These are phyloP conservation scores for Tritrichomonas foetus DNA, from an alignment of 208 protist species.

Conservation along the genomic window DNA sequence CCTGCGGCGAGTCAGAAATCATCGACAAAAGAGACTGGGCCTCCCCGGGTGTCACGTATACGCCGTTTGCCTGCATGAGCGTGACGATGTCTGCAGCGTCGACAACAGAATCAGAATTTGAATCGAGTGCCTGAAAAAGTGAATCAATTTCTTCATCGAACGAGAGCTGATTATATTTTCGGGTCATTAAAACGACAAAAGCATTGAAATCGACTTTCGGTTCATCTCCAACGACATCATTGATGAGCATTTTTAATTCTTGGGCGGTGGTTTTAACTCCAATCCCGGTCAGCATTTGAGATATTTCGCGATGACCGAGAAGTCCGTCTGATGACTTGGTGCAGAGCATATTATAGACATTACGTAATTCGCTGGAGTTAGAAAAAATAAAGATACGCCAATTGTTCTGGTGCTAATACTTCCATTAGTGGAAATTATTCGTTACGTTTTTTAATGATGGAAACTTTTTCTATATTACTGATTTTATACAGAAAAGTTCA, in stretches of 20 bases:
- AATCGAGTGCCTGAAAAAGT: not conserved
- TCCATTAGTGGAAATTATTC: not conserved
- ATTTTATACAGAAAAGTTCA: no score
- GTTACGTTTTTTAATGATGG: no score
- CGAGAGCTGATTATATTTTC: slow-evolving; percentile 27
- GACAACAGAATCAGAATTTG: not conserved
- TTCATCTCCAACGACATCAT: slow-evolving; percentile 27
- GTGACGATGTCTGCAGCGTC: not conserved
- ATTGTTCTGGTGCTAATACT: not conserved
- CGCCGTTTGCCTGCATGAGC: not conserved
- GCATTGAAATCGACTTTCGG: slow-evolving; percentile 39
- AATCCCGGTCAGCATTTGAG: slow-evolving; percentile 19
- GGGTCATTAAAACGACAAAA: slow-evolving; percentile 29
- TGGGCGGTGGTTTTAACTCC: slow-evolving; percentile 12
- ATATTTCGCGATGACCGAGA: slow-evolving; percentile 1
- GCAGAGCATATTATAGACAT: not conserved
- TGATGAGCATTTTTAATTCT: not conserved
- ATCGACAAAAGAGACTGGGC: not conserved
- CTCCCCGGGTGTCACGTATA: not conserved
- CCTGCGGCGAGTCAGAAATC: slow-evolving; percentile 9
- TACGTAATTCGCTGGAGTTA: slow-evolving; percentile 20
- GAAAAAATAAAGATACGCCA: not conserved
- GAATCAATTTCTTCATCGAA: slow-evolving; percentile 8
- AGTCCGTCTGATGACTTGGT: not conserved
- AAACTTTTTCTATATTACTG: no score